Base-by-base conservation (phyloP, 2,329 filamentous ascomycete species). In the Colletotrichum lupini region DNA sequence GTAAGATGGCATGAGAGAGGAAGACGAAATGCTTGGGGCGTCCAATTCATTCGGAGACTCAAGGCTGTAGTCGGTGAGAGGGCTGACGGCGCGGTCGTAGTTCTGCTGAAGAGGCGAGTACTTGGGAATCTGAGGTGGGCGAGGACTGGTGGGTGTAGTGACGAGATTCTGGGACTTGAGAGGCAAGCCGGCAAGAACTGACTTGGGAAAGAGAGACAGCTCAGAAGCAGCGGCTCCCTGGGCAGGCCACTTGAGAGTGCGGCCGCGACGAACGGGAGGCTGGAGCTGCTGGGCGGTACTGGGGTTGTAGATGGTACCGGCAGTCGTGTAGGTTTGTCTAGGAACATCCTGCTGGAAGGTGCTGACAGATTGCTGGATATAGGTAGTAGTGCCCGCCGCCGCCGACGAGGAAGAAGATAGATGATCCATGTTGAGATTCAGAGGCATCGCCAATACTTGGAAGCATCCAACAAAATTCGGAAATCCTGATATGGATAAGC, bases 91-190 rank as follows among this genome's bases (percentile, higher is more conserved):
- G 66, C 87, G 85, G 72, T 89, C 87, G 76, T 85, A 85, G 75
- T 89, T 89, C 75, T 90, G 87, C 77, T 88, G 87, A 32, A 90
- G 80, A 26, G 87, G 87, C 4, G 84, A 85, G 74, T 89, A 89
- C 68, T 86, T 83, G 22, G 80, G 80, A 14, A 71, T 49, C n/a
- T 67, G 62, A 32, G 53, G 49, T 6, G 59, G 60, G 55, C 81
- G 68, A 28, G 75, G 72, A 57, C 67, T 71, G 22, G 62, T 61
- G 19, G 73, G 75, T 56, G 77, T 73, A 14, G 77, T 69, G 24
- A 78, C 68, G 24, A 77, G 74, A 55, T 74, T 75, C 28, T 76
- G 74, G 46, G 77, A 77, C 24, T 77, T 80, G 59, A 83, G 73
- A n/a, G 83, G 78, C 64, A 87, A 68, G 46, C 78, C 77, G 19